These are phyloP conservation scores for Coemansia sp. DNA, from an alignment of 192 early-diverging fungal species.

Conservation along the genomic window DNA sequence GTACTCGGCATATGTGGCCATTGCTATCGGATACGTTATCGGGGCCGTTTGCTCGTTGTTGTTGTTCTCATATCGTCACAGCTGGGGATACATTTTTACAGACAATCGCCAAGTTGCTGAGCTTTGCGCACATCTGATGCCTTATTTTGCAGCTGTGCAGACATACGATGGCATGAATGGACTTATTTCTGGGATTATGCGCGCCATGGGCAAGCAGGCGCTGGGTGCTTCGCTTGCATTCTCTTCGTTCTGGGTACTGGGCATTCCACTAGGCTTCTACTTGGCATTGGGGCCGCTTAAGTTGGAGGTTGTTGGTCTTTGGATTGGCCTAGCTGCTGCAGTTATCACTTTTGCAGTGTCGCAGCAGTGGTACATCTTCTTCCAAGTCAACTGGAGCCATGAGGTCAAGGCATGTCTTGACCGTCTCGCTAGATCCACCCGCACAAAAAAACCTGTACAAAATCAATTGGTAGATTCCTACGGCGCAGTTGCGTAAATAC, in stretches of 20 bases:
- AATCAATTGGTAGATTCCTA: conserved; percentile 1
- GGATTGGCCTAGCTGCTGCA: conserved; percentile 36
- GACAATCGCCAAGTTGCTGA: conserved; percentile 65
- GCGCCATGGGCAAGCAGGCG: conserved; percentile 52
- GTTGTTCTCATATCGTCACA: conserved; percentile 31
- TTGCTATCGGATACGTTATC: conserved; percentile 32
- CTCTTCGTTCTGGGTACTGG: conserved; percentile 48
- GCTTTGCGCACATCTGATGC: conserved; percentile 69
- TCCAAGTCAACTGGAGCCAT: conserved; percentile 42
- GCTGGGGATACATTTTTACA: conserved; percentile 60
- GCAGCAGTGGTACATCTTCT: conserved; percentile 29
- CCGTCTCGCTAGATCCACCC: conserved; percentile 14
- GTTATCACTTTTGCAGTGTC: conserved; percentile 27
- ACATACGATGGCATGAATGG: conserved; percentile 55
- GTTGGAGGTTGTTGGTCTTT: conserved; percentile 24
- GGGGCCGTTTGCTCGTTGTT: conserved; percentile 45
- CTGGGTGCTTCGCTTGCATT: conserved; percentile 46
- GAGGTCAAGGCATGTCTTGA: conserved; percentile 39
- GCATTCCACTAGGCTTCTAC: conserved; percentile 53
- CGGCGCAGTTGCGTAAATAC: conserved; percentile 1
- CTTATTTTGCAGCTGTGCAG: conserved; percentile 71
- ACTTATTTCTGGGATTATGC: conserved; percentile 56
- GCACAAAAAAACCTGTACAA: conserved; percentile 4
- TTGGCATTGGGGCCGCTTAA: conserved; percentile 31
- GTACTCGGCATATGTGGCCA: conserved; percentile 50